These are phyloP conservation scores for Nakazawaea laoshanensis DNA, from an alignment of 805 yeast genomes.

Conservation along the genomic window DNA sequence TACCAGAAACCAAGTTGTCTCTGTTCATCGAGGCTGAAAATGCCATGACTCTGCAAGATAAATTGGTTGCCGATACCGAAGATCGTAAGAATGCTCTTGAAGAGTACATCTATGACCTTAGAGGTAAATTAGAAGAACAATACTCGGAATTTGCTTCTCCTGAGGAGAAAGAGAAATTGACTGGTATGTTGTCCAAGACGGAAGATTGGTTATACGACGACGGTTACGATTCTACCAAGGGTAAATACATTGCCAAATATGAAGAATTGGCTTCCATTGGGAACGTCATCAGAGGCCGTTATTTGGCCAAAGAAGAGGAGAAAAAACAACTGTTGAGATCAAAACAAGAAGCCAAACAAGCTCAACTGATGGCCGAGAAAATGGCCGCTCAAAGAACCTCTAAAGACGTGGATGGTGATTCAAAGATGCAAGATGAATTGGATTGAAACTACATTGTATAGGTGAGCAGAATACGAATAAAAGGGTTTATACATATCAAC, in stretches of 20 bases:
- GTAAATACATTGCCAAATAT: conserved; percentile 93
- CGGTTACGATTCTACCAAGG: conserved; percentile 94
- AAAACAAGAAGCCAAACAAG: conserved; percentile 81
- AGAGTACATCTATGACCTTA: conserved; percentile 95
- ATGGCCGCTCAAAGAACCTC: conserved; percentile 73
- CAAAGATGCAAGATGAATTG: conserved; percentile 24
- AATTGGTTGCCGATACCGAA: conserved; percentile 96
- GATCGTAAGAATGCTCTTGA: conserved; percentile 97
- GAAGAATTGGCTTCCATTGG: conserved; percentile 95
- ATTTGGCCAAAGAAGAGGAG: conserved; percentile 90
- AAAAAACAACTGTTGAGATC: conserved; percentile 82
- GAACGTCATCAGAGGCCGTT: conserved; percentile 92
- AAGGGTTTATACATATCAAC: neutral
- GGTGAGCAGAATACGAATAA: neutral
- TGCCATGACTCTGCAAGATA: conserved; percentile 80
- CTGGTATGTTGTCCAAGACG: conserved; percentile 67
- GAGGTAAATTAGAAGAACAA: conserved; percentile 92
- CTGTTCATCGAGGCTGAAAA: conserved; percentile 74
- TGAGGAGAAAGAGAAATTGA: conserved; percentile 77
- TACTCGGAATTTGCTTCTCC: conserved; percentile 84
- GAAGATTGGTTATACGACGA: conserved; percentile 99
- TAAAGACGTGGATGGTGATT: conserved; percentile 27
- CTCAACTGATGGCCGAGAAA: conserved; percentile 76
- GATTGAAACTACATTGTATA: no score
- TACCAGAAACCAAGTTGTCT: conserved; percentile 47